Percentiles rank a stretch among this genome's conserved stretches.
phyloP scores from a whole-genome alignment of 148 eudicot species.

The Agrostemma githago region DNA sequence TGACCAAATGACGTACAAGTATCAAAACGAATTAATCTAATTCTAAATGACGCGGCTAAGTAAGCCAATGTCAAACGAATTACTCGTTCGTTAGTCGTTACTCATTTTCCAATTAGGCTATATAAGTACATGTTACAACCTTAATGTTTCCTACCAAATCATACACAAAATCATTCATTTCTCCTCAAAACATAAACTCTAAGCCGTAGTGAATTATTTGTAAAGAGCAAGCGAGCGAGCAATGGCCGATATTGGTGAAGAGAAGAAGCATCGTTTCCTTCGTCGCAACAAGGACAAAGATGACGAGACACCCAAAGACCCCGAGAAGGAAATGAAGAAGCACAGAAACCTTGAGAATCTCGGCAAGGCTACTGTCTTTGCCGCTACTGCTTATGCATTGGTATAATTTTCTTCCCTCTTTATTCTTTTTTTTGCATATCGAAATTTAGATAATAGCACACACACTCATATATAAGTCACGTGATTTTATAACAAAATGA shows the following conservation, averaged over 20 bases:
- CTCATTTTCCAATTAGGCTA: not conserved
- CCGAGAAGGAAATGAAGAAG: slow-evolving; percentile 36
- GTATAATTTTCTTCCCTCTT: slow-evolving; percentile 13
- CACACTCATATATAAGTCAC: not conserved
- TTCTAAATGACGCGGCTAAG: not conserved
- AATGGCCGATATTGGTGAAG: slow-evolving; percentile 6
- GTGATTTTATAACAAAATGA: not conserved
- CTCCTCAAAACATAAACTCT: not conserved
- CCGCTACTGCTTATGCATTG: slow-evolving; percentile 51
- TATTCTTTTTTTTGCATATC: not conserved
- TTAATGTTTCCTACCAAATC: not conserved
- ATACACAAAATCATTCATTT: no score
- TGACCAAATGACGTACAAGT: not conserved
- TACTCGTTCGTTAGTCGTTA: no score
- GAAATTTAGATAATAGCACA: not conserved
- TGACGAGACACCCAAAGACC: slow-evolving; percentile 12
- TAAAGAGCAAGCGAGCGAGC: not conserved
- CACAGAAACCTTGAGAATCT: slow-evolving; percentile 29
- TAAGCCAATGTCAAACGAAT: not conserved
- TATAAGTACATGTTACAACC: not conserved
- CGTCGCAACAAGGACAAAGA: slow-evolving; percentile 21
- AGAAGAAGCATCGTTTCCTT: not conserved
- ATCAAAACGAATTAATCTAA: not conserved
- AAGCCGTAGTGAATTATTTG: not conserved
- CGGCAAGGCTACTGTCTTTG: slow-evolving; percentile 32